Evolutionary conservation across 805 yeast species (phyloP).

Genomic region (Vanderwaltozyma tropicalis): DNA sequence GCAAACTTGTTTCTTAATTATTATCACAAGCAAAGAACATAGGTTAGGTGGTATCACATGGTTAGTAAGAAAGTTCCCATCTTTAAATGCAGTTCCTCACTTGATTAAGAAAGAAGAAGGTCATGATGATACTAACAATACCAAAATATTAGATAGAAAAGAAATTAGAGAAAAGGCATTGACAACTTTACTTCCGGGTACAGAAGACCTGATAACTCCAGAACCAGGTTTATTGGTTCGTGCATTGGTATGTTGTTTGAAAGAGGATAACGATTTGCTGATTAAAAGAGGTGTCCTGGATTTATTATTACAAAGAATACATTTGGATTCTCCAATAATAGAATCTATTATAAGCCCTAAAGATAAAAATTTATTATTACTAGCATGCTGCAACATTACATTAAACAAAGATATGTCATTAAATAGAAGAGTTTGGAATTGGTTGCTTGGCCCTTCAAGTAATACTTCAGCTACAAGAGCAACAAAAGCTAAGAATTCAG

Average conservation of each 20-base stretch:
- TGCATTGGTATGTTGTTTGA: conserved; percentile 61
- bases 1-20: conserved; percentile 67
- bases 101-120: not conserved
- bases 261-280: conserved; percentile 53
- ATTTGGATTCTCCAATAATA: conserved; percentile 50
- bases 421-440: conserved; percentile 86
- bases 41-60: conserved; percentile 77
- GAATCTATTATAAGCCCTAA: conserved; percentile 35
- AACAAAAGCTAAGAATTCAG: not conserved
- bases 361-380: conserved; percentile 50
- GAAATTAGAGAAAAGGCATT: not conserved
- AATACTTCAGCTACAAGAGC: conserved; percentile 2
- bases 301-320: conserved; percentile 55
- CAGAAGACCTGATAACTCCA: conserved; percentile 52
- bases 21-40: conserved; percentile 68
- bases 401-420: conserved; percentile 85
- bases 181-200: conserved; percentile 46
- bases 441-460: conserved; percentile 68
- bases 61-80: conserved; percentile 53
- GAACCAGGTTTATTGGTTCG: conserved; percentile 75
- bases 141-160: not conserved
- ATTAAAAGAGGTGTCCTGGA: conserved; percentile 87
- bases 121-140: not conserved
- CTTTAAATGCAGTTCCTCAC: conserved; percentile 29
- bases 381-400: conserved; percentile 58